Base-by-base conservation (phyloP, 805 yeast species). In the Pichia insulana region DNA sequence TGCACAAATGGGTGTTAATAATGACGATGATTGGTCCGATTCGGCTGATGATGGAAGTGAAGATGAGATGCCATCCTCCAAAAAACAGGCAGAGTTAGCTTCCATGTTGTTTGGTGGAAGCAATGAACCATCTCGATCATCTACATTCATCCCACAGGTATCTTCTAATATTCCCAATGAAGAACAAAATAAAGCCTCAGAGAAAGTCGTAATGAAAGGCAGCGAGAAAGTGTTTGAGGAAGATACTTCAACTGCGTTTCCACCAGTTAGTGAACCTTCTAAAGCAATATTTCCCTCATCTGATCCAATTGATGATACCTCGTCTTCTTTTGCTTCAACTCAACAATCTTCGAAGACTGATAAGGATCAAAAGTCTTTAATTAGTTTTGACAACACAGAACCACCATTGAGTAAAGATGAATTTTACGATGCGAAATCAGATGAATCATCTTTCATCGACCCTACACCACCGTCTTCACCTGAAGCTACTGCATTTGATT, bases 1-100 rank as follows among this genome's bases (percentile, higher is more conserved):
- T 22, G 75, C 84, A 7, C 90, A 83, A 57, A 69, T 89, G 59
- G 80, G 80, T 4, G 53, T 64, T 34, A 62, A 63, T 8, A 67
- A 63, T 32, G 67, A 63, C 40, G 78, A 64, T 43, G 59, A 57
- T 3, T 57, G 62, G 54, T 54, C 61, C 2, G 76, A 76, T 46
- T 76, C 72, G 40, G 67, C 50, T 3, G 51, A 53, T 5, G 63
- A 53, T 3, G 62, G 26, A 55, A 65, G 65, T 12, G 74, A 73
- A 12, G 76, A 71, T 40, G 79, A 73, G 38, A 41, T 69, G 51
- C 54, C 77, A 61, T 49, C 52, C 17, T 67, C 71, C 43, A 70
- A 71, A 0, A 78, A 76, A 33, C 79, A 78, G 33, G 78, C 78
- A 2, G 73, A 73, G 40, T 60, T 75, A 40, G 80, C 80, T 1